Base-by-base conservation (phyloP, 2,329 filamentous ascomycete genomes). In the Colletotrichum eremochloae region DNA sequence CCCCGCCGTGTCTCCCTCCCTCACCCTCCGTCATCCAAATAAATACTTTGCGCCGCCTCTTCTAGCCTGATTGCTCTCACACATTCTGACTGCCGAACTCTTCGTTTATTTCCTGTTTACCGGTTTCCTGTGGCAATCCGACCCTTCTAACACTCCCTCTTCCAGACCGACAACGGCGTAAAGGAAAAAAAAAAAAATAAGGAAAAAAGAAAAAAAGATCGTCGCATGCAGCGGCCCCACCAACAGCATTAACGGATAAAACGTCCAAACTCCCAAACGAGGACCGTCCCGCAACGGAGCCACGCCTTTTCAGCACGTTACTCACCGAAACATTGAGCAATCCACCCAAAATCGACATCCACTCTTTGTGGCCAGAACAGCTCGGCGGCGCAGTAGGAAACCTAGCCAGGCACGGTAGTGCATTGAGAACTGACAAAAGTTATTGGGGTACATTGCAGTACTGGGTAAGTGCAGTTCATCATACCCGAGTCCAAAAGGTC, bases 31-130 rank as follows among this genome's bases (percentile, higher is more conserved):
- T 64, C 62, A 46, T 29, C 58, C 61, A 50, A 48, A 72, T 72
- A 72, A 72, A 72, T 70, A 72, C 46, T 69, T 61, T 61, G 46
- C 66, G 60, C 46, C 67, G 60, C n/a, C 70, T 72, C 70, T 48
- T 61, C 66, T 46, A 72, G 70, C 66, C 70, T 72, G 69, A 53
- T 65, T 60, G 33, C 57, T 33, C 46, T 44, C 60, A 69, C 53
- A 65, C 46, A 44, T 55, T 60, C 50, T 50, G 58, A 52, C 52
- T 46, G 52, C 44, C 53, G 18, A 53, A 24, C 8, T 33, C 48
- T 44, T 48, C 36, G 18, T 14, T 14, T 20, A 46, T 36, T 58
- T n/a, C 46, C n/a, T 52, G n/a, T 24, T 42, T 68, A 3, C 38
- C 24, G 31, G 40, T 52, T 36, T 42, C 33, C 15, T 42, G 36